Conservation (phyloP, 495 filamentous ascomycete genomes). For the Penicillium canariense region DNA sequence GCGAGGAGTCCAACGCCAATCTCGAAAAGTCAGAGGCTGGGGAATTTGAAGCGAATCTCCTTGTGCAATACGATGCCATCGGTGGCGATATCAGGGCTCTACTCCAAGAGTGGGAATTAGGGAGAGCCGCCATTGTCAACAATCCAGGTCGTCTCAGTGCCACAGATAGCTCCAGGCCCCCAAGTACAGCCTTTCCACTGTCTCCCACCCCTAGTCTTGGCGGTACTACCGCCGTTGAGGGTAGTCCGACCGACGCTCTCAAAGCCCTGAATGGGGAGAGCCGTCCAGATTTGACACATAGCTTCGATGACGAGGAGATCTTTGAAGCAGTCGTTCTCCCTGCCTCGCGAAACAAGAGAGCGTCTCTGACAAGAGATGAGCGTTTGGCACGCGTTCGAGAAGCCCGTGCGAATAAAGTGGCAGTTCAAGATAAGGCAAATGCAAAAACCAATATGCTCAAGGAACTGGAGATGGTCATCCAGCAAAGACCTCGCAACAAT, state of each 20-base stretch:
- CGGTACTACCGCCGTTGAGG: constrained; percentile 82
- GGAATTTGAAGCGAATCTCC: constrained; percentile 66
- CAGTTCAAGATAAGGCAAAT: constrained; percentile 66
- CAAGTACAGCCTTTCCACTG: constrained; percentile 67
- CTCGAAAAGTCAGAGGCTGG: constrained; percentile 70
- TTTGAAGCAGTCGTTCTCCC: constrained; percentile 88
- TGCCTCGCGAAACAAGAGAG: constrained; percentile 54
- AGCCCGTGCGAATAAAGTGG: constrained; percentile 69
- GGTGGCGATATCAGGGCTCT: constrained; percentile 80
- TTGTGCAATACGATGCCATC: constrained; percentile 91
- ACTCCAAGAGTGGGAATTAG: constrained; percentile 88
- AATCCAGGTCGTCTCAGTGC: constrained; percentile 58
- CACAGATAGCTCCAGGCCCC: constrained; percentile 64
- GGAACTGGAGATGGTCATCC: constrained; percentile 87
- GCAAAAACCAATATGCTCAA: constrained; percentile 84
- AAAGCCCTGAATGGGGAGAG: constrained; percentile 69
- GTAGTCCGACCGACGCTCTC: constrained; percentile 71
- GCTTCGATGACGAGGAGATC: constrained; percentile 64
- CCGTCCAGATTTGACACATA: constrained; percentile 33
- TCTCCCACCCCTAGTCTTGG: constrained; percentile 80
- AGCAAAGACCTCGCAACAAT: constrained; percentile 59
- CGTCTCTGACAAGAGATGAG: constrained; percentile 79
- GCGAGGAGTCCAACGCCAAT: constrained; percentile 80
- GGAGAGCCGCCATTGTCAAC: constrained; percentile 68
- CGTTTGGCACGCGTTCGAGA: constrained; percentile 85